Conservation (phyloP, 192 early-diverging fungal genomes). For the Gaertneriomyces semiglobifer region DNA sequence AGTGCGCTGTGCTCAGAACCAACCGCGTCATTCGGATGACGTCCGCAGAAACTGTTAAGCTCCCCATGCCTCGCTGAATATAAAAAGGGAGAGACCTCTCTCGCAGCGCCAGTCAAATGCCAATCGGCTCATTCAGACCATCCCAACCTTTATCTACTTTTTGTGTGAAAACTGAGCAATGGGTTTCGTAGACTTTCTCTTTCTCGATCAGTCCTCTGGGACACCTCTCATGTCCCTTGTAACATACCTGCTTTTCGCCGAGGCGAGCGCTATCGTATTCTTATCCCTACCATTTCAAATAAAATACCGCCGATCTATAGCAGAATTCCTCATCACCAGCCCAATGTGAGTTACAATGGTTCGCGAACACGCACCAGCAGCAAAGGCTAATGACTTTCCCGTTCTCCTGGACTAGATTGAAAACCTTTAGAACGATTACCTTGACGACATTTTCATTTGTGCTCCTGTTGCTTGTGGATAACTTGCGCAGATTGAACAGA, state of each 20-base stretch:
- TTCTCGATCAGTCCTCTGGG: background rate
- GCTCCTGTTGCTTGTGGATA: constrained; percentile 17
- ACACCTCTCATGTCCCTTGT: constrained; percentile 17
- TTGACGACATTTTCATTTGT: constrained; percentile 18
- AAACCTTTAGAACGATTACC: constrained; percentile 10
- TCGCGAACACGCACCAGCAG: background rate
- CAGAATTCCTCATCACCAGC: constrained; percentile 18
- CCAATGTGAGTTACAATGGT: constrained; percentile 6
- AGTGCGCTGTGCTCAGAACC: no score
- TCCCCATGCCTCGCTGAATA: no score
- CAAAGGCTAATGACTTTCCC: background rate
- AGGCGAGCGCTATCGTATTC: constrained; percentile 17
- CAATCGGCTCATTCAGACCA: no score
- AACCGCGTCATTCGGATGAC: no score
- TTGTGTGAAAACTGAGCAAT: background rate
- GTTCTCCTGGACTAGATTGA: constrained; percentile 4
- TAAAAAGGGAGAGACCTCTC: no score
- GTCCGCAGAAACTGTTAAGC: no score
- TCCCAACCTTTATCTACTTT: no score
- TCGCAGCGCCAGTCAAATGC: no score
- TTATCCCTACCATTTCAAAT: constrained; percentile 32
- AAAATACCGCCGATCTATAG: constrained; percentile 22
- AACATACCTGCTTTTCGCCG: constrained; percentile 18
- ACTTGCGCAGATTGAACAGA: constrained; percentile 9
- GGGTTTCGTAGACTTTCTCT: background rate